phyloP scores from a whole-genome alignment of 495 filamentous ascomycete genomes.

The Letharia columbiana region DNA sequence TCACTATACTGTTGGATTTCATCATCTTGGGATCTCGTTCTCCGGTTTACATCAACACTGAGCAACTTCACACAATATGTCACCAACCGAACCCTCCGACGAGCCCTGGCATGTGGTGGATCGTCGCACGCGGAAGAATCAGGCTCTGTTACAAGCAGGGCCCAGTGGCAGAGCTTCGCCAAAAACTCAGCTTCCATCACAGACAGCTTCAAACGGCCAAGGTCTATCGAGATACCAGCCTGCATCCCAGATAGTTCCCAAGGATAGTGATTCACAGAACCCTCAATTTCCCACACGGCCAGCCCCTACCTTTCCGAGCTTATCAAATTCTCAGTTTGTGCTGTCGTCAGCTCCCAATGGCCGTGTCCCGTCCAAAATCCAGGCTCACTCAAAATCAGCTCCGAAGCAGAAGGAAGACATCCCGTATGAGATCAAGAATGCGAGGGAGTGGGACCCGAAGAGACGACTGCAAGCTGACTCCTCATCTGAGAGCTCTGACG shows the following conservation, averaged over 20 bases:
- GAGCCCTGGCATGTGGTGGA: background rate
- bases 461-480: background rate
- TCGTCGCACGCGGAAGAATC: background rate
- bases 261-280: too few relatives aligned
- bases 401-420: slow-evolving; percentile 11
- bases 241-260: too few relatives aligned
- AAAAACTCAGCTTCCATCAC: background rate
- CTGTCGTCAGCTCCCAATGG: background rate
- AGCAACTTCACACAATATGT: background rate
- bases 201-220: background rate
- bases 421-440: slow-evolving; percentile 15
- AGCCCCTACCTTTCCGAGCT: too few relatives aligned
- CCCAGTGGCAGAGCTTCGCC: background rate
- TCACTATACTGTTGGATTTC: background rate
- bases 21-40: background rate
- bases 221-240: too few relatives aligned
- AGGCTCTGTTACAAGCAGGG: background rate
- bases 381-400: background rate
- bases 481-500: slow-evolving; percentile 3
- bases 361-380: background rate
- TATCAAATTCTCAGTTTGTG: background rate
- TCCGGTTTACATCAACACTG: background rate
- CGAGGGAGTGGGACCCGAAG: slow-evolving; percentile 13
- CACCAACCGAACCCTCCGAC: background rate
- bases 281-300: too few relatives aligned